Base-by-base conservation (phyloP, 1,284 basidiomycete genomes). In the Leccinum griseonigrum region DNA sequence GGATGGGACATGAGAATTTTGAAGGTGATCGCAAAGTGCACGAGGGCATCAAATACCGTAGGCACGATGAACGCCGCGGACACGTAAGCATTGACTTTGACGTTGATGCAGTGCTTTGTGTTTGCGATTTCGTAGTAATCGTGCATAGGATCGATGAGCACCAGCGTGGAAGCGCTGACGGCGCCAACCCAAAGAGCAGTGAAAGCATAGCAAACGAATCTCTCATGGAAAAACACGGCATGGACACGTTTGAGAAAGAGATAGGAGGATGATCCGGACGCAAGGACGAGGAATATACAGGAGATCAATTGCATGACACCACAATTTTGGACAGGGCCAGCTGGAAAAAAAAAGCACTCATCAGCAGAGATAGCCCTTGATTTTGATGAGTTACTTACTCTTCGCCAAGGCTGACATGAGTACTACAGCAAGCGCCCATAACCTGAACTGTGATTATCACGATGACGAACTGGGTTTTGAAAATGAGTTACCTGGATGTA, bases 241-340 rank as follows among this genome's bases (percentile, higher is more conserved):
- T 72, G 67, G 31, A 74, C 66, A 13, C 76, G 74, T 60, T 69
- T 67, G 64, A 72, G 70, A 57, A 77, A 76, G 53, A 76, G 74
- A 57, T 71, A 68, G 2, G 72, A 69, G 0, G 72, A 69, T 4
- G 66, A 62, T 50, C 67, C 63, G 7, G 67, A 64, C 48, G 68
- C 60, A 18, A 72, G 34, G n/a, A 71, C 55, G 64, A 66, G 72
- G 60, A 65, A 67, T 57, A 64, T 32, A 31, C 50, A 56, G 51
- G 68, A 22, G 40, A 63, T 64, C 11, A 65, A 46, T 56, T 60
- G 40, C 34, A 68, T 28, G 56, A 63, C 51, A 4, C 60, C 53
- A 14, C 72, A 76, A 13, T 68, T 28, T 9, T 52, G 22, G 18
- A 72, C 32, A 9, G 71, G 72, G 40, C 70, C 67, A 28, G 65